Evolutionary conservation across 495 filamentous ascomycete species (phyloP).

Genomic region (Hypoxylon cercidicola): DNA sequence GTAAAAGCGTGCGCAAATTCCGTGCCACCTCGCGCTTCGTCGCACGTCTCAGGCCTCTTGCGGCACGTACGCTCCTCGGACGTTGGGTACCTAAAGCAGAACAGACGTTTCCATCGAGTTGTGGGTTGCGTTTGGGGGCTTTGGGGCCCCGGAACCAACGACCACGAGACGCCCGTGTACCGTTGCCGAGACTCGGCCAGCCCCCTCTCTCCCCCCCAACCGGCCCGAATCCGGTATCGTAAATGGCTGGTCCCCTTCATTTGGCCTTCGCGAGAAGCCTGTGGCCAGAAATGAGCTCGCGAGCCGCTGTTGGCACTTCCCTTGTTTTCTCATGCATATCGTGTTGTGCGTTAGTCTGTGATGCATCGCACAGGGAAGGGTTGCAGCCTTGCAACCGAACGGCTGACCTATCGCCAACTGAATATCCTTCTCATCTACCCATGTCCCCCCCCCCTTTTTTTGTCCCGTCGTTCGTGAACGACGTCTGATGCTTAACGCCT

Average conservation of each 20-base stretch:
- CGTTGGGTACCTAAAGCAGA: too few species aligned
- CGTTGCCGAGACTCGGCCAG: constrained; percentile 27
- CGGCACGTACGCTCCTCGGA: too few species aligned
- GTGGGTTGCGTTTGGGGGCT: constrained; percentile 2
- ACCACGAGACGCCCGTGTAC: neutral
- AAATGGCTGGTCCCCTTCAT: neutral
- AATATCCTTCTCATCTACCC: neutral
- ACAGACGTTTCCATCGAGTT: too few species aligned
- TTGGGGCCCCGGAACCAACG: neutral
- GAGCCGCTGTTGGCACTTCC: constrained; percentile 4
- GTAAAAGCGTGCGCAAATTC: constrained; percentile 6
- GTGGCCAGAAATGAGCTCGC: too few species aligned
- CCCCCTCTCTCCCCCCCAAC: too few species aligned
- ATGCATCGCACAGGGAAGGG: too few species aligned
- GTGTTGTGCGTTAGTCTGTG: neutral
- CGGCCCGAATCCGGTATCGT: constrained; percentile 28
- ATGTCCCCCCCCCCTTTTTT: neutral
- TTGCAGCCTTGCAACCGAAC: constrained; percentile 3
- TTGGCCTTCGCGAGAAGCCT: neutral
- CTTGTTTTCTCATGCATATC: constrained; percentile 4
- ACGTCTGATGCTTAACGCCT: neutral
- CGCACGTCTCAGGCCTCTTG: too few species aligned
- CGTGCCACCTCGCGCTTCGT: neutral
- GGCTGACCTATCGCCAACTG: neutral
- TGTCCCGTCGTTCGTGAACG: neutral